A percentile compares a stretch with the other conserved stretches of the same genome.
These are phyloP conservation scores for Isabelozyma gotoi DNA, from an alignment of 805 yeast genomes.

Conservation along the genomic window DNA sequence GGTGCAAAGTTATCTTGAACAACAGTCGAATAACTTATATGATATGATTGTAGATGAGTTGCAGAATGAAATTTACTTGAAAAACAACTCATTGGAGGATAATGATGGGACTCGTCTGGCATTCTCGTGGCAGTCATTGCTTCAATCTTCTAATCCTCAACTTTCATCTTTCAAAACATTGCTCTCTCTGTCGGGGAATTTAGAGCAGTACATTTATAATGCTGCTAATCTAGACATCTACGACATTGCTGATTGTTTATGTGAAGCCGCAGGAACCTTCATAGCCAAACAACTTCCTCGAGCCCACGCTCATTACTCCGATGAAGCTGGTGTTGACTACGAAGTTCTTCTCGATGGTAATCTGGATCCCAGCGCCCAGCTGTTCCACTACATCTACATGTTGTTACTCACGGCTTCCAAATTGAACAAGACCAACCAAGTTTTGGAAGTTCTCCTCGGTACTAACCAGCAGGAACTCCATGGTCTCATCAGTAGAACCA, in stretches of 20 bases:
- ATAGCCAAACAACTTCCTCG: conserved; percentile 26
- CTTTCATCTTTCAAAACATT: conserved; percentile 34
- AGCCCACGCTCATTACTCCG: conserved; percentile 20
- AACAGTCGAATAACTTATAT: conserved; percentile 60
- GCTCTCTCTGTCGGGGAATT: conserved; percentile 32
- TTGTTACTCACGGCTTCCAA: conserved; percentile 58
- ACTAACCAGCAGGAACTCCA: conserved; percentile 63
- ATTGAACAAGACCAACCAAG: conserved; percentile 59
- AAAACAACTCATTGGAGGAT: conserved; percentile 16
- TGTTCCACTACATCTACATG: conserved; percentile 53
- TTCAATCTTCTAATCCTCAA: conserved; percentile 31
- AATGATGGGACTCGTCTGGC: conserved; percentile 7
- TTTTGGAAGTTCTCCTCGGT: conserved; percentile 52
- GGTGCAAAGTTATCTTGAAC: conserved; percentile 50
- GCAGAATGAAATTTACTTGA: conserved; percentile 65
- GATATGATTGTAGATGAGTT: conserved; percentile 78
- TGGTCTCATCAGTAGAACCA: conserved; percentile 57
- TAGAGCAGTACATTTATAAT: conserved; percentile 55
- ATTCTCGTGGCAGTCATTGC: conserved; percentile 21
- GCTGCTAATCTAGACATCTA: conserved; percentile 57
- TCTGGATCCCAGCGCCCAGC: conserved; percentile 33
- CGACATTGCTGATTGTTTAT: conserved; percentile 44
- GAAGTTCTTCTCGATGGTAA: conserved; percentile 30
- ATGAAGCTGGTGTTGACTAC: conserved; percentile 20
- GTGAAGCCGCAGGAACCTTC: conserved; percentile 30